These are phyloP conservation scores for Beauveria pseudobassiana DNA, from an alignment of 2,329 filamentous ascomycete genomes.

Conservation along the genomic window DNA sequence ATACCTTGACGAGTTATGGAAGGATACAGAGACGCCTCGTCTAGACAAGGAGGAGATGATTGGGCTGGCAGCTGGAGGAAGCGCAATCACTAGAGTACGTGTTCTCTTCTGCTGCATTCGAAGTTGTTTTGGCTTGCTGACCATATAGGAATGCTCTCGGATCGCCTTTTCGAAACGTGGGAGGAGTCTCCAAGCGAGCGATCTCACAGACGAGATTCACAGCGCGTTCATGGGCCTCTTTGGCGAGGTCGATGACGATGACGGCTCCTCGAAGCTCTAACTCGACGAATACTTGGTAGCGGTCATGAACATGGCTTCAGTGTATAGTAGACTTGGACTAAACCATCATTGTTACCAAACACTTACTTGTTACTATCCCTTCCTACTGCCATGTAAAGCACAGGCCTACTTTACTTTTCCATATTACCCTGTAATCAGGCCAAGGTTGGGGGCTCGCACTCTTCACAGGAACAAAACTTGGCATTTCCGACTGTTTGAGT, in stretches of 20 bases:
- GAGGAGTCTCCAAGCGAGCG: constrained; percentile 82
- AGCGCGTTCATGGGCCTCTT: constrained; percentile 72
- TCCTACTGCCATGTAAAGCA: not conserved
- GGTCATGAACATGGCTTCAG: too few species aligned
- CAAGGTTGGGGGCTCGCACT: too few species aligned
- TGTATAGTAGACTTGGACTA: not conserved
- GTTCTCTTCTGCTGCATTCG: not conserved
- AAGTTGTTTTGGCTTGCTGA: not conserved
- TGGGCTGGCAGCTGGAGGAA: constrained; percentile 74
- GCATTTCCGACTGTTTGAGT: too few species aligned
- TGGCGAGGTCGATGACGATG: constrained; percentile 54
- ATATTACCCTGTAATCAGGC: too few species aligned
- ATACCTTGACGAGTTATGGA: constrained; percentile 79
- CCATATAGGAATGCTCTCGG: constrained; percentile 66
- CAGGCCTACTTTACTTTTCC: not conserved
- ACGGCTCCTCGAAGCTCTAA: constrained; percentile 29
- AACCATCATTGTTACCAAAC: too few species aligned
- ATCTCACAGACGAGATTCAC: constrained; percentile 87
- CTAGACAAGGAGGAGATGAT: constrained; percentile 53
- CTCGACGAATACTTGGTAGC: not conserved
- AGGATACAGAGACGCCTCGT: constrained; percentile 38
- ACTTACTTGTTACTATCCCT: not conserved
- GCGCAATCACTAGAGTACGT: constrained; percentile 72
- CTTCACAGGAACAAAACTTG: too few species aligned
- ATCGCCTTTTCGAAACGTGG: constrained; percentile 81